These are phyloP conservation scores for Populus simonii DNA, from an alignment of 345 rosid genomes.

Conservation along the genomic window DNA sequence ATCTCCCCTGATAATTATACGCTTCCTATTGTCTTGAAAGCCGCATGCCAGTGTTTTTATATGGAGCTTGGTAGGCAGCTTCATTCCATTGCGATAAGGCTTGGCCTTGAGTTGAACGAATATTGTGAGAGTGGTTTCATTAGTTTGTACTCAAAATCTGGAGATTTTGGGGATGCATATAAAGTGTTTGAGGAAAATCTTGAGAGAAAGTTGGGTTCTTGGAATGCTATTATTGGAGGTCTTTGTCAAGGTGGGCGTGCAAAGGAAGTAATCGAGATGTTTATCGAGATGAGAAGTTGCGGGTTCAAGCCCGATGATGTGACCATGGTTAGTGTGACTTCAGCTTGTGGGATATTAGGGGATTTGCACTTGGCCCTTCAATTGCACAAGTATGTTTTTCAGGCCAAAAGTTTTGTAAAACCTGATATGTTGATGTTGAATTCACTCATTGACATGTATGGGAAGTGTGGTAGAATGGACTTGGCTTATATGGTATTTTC, in stretches of 20 bases:
- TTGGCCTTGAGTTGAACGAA: constrained; percentile 54
- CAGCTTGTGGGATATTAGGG: constrained; percentile 78
- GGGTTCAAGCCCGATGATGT: constrained; percentile 77
- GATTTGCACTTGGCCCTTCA: constrained; percentile 62
- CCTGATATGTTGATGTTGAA: constrained; percentile 62
- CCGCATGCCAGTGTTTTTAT: constrained; percentile 41
- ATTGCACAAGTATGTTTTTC: constrained; percentile 65
- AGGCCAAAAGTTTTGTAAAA: constrained; percentile 41
- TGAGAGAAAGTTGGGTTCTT: constrained; percentile 70
- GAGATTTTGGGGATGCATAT: constrained; percentile 46
- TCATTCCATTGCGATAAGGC: constrained; percentile 52
- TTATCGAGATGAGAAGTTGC: constrained; percentile 45
- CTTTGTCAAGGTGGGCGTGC: constrained; percentile 55
- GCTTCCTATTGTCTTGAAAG: constrained; percentile 63
- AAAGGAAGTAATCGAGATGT: constrained; percentile 53
- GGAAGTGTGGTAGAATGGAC: constrained; percentile 87
- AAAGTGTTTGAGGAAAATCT: constrained; percentile 72
- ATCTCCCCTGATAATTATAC: constrained; percentile 67
- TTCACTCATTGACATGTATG: constrained; percentile 72
- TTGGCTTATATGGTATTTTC: constrained; percentile 54
- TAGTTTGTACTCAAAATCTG: constrained; percentile 44
- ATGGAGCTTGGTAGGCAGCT: constrained; percentile 50
- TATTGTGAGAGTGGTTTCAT: constrained; percentile 82
- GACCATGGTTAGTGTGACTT: constrained; percentile 69
- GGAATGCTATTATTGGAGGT: constrained; percentile 80